Evolutionary conservation across 2,329 filamentous ascomycete species (phyloP).

Genomic region (Fusarium beomiforme): DNA sequence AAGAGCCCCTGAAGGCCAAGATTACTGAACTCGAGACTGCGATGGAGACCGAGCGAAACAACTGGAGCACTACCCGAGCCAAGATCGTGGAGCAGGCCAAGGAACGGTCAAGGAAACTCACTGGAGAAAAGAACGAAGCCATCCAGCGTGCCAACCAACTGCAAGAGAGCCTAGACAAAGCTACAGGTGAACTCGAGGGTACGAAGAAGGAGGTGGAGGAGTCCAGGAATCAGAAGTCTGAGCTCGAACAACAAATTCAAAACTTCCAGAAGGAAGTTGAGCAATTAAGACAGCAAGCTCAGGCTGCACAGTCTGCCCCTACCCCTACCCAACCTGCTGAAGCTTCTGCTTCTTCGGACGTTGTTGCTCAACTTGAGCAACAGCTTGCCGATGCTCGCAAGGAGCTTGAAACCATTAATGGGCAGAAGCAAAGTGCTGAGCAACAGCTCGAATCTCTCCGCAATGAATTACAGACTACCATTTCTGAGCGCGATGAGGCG

Average conservation of each 20-base stretch:
- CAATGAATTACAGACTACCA: constrained; percentile 68
- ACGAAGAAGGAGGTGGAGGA: constrained; percentile 53
- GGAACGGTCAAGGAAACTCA: constrained; percentile 65
- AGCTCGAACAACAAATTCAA: constrained; percentile 55
- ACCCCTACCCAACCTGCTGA: constrained; percentile 49
- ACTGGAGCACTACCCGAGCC: constrained; percentile 62
- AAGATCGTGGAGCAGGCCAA: constrained; percentile 72
- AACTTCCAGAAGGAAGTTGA: constrained; percentile 56
- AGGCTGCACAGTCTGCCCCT: constrained; percentile 47
- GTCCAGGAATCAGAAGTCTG: constrained; percentile 46
- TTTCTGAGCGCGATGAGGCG: constrained; percentile 72
- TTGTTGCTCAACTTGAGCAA: constrained; percentile 58
- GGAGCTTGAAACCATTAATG: constrained; percentile 71
- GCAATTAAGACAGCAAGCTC: constrained; percentile 50
- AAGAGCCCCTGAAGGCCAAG: constrained; percentile 63
- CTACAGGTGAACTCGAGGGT: constrained; percentile 64
- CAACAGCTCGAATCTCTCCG: constrained; percentile 66
- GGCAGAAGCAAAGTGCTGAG: constrained; percentile 76
- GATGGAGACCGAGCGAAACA: constrained; percentile 64
- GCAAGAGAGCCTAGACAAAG: constrained; percentile 60
- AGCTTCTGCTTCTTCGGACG: constrained; percentile 57
- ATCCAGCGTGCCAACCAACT: constrained; percentile 63
- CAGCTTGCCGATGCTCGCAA: constrained; percentile 61
- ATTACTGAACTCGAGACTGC: constrained; percentile 61
- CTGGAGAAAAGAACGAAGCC: constrained; percentile 63